phyloP scores from a whole-genome alignment of 75 land plant species.

The Selaginella moellendorffii region DNA sequence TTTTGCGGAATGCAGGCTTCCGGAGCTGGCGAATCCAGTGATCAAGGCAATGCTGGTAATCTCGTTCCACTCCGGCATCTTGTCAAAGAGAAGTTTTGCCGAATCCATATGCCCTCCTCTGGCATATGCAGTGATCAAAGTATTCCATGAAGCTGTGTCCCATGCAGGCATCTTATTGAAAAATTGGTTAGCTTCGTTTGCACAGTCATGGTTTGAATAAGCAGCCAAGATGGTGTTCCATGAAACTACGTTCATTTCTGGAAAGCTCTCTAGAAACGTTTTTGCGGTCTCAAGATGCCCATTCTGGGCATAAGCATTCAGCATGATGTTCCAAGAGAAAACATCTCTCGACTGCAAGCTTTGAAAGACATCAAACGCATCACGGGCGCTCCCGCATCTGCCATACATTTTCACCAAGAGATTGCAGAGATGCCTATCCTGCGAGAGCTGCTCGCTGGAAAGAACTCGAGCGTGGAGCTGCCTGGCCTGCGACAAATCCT shows the following conservation, averaged over 20 bases:
- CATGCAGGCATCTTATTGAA: neutral
- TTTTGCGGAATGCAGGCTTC: neutral
- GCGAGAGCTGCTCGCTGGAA: neutral
- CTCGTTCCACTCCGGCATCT: neutral
- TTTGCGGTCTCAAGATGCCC: neutral
- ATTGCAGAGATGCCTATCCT: neutral
- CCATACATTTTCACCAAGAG: conserved; percentile 1
- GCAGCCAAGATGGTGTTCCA: neutral
- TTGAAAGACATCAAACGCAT: neutral
- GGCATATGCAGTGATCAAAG: neutral
- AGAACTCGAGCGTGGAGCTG: neutral
- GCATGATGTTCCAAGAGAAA: neutral
- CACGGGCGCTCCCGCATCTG: neutral
- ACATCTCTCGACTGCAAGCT: neutral
- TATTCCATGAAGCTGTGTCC: neutral
- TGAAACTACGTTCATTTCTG: neutral
- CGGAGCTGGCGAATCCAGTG: neutral
- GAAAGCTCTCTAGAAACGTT: neutral
- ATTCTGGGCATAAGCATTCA: conserved; percentile 3
- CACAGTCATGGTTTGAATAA: neutral
- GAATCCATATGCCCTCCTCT: neutral
- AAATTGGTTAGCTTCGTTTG: neutral
- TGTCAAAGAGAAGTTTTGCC: neutral
- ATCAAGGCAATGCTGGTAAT: neutral
- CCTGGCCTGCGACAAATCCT: neutral